Base-by-base conservation (phyloP, 192 early-diverging fungal genomes). In the Powellomyces hirtus region DNA sequence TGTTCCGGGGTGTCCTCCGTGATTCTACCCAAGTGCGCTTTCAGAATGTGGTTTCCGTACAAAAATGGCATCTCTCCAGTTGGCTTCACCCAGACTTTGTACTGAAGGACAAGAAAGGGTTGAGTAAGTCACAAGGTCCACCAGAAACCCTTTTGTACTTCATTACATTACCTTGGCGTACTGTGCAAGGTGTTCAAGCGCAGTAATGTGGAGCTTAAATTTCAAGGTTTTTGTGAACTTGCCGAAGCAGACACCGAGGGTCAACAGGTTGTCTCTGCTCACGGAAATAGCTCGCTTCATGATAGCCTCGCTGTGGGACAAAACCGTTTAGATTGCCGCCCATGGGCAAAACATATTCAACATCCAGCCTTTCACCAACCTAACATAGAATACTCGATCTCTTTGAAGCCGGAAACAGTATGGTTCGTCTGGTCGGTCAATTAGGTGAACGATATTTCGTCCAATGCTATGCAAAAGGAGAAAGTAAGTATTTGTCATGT, bases 31-130 rank as follows among this genome's bases (percentile, higher is more conserved):
- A 99, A 80, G 72, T 99, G 97, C 10, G 96, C 97, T 77, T 97
- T 99, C 59, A 96, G 85, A 42, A 98, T 85, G 73, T 99, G 90
- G 85, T 99, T 99, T 13, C 97, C 96, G 71, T 99, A 99, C 64
- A 99, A 66, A 82, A 94, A 99, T 10, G 94, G 91, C 95, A 96
- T 98, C 79, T 99, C 97, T 56, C 97, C 97, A 72, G 92, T 96
- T 38, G 97, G 95, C 77, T 98, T 99, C 52, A 99, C 90, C 96
- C 97, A 99, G 57, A 99, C 89, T 79, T 99, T 97, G 86, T 96
- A 93, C 89, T 92, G 79, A 26, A 8, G 29, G 53, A 52, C 35
- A 35, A 24, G 20, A 38, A 57, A 3, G 10, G 50, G 50, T 52
- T 46, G 53, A 16, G 16, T 59, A n/a, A 34, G 27, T 59, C 10